Evolutionary conservation across 805 yeast species (phyloP).

Genomic region (Kluyveromyces nonfermentans): DNA sequence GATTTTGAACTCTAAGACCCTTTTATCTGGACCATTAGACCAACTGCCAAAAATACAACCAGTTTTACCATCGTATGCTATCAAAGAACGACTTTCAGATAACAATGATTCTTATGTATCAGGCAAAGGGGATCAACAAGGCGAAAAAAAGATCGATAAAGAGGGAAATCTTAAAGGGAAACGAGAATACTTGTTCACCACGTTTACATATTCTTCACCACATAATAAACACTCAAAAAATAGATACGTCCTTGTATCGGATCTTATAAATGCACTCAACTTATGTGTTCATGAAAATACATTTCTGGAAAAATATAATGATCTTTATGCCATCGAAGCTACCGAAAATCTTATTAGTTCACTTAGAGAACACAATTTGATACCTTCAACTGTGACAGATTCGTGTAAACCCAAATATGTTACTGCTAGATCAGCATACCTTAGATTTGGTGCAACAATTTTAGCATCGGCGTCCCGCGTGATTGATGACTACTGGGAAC

Average conservation of each 20-base stretch:
- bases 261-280: constrained; percentile 33
- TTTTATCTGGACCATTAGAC: constrained; percentile 16
- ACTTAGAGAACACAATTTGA: constrained; percentile 25
- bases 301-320: constrained; percentile 36
- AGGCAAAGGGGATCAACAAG: constrained; percentile 31
- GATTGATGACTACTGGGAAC: constrained; percentile 50
- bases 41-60: constrained; percentile 13
- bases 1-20: constrained; percentile 11
- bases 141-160: constrained; percentile 36
- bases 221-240: constrained; percentile 24
- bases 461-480: constrained; percentile 40
- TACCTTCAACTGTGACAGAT: constrained; percentile 20
- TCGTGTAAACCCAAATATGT: constrained; percentile 21
- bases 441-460: constrained; percentile 43
- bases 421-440: constrained; percentile 37
- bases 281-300: constrained; percentile 38
- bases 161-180: constrained; percentile 33
- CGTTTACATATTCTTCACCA: constrained; percentile 31
- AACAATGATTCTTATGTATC: constrained; percentile 13
- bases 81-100: constrained; percentile 12
- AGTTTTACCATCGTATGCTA: constrained; percentile 5
- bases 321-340: constrained; percentile 30
- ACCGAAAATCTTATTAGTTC: constrained; percentile 32
- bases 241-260: constrained; percentile 29
- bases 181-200: constrained; percentile 32